A percentile compares a stretch with the other conserved stretches of the same genome.
Conservation (phyloP, 768 basidiomycete genomes). For the Podaxis mareebaensis region DNA sequence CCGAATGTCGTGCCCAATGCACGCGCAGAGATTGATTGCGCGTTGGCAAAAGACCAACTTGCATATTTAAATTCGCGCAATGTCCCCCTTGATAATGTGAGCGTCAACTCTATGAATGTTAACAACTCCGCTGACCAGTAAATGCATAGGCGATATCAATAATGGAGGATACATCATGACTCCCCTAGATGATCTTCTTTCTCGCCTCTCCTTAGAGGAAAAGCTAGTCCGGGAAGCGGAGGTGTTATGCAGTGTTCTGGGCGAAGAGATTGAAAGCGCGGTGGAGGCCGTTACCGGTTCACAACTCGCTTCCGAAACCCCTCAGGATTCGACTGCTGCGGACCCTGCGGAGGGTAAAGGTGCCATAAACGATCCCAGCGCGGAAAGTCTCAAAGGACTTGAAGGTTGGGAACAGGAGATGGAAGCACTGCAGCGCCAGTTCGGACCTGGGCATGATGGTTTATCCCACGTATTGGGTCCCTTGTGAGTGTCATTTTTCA, state of each 20-base stretch:
- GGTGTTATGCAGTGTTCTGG: conserved; percentile 32
- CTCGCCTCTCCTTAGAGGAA: conserved; percentile 23
- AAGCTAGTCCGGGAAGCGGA: conserved; percentile 27
- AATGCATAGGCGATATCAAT: neutral
- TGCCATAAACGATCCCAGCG: neutral
- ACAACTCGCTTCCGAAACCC: neutral
- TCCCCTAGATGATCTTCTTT: conserved; percentile 24
- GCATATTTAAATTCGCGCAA: neutral
- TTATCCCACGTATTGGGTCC: neutral
- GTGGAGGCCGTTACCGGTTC: conserved; percentile 17
- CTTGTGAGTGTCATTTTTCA: neutral
- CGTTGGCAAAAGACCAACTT: conserved; percentile 2
- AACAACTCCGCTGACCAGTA: neutral
- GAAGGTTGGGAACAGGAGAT: conserved; percentile 3
- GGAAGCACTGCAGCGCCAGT: conserved; percentile 10
- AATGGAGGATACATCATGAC: neutral
- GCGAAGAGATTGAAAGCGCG: conserved; percentile 34
- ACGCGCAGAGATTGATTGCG: neutral
- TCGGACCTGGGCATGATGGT: neutral
- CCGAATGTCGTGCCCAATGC: neutral
- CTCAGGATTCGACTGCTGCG: neutral
- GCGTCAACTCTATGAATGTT: no score
- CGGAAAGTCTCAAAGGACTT: neutral
- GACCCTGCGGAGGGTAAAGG: neutral
- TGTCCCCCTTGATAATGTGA: neutral